phyloP scores from a whole-genome alignment of 352 stramenopile species.

The Globisporangium viniferum region DNA sequence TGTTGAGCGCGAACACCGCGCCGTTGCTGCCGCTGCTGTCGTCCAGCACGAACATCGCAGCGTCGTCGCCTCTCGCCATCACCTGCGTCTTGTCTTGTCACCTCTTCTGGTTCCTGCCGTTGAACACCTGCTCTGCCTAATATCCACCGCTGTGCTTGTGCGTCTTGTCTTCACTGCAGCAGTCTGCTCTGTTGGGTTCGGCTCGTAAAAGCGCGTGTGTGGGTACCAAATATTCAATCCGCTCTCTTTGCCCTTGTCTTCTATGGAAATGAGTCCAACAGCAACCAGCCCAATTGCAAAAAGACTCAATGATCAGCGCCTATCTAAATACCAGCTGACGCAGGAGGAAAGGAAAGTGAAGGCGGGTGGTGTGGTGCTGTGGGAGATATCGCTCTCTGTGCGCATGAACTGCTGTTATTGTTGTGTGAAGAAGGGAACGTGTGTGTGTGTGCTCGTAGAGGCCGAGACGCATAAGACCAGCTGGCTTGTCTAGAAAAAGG shows the following conservation, averaged over 20 bases:
- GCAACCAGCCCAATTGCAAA: too few species aligned
- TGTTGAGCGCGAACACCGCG: conserved; percentile 11
- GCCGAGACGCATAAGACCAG: not conserved
- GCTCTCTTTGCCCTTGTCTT: not conserved
- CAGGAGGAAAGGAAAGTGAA: not conserved
- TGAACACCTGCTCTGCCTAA: not conserved
- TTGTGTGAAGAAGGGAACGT: not conserved
- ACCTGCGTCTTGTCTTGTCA: not conserved
- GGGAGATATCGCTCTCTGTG: not conserved
- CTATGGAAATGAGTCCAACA: not conserved
- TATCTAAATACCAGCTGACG: too few species aligned
- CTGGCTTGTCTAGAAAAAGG: not conserved
- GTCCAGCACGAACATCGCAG: conserved; percentile 30
- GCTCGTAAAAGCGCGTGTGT: not conserved
- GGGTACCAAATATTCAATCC: not conserved
- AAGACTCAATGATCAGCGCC: too few species aligned
- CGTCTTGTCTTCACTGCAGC: not conserved
- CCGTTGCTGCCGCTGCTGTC: conserved; percentile 5
- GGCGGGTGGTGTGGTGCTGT: not conserved
- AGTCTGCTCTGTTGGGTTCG: not conserved
- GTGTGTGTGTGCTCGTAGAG: not conserved
- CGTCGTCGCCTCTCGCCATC: conserved; percentile 10
- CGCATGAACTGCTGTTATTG: not conserved
- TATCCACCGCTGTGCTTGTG: not conserved
- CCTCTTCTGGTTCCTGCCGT: not conserved